These are phyloP conservation scores for Aurantiochytrium sp. DNA, from an alignment of 108 stramenopile species.

Conservation along the genomic window DNA sequence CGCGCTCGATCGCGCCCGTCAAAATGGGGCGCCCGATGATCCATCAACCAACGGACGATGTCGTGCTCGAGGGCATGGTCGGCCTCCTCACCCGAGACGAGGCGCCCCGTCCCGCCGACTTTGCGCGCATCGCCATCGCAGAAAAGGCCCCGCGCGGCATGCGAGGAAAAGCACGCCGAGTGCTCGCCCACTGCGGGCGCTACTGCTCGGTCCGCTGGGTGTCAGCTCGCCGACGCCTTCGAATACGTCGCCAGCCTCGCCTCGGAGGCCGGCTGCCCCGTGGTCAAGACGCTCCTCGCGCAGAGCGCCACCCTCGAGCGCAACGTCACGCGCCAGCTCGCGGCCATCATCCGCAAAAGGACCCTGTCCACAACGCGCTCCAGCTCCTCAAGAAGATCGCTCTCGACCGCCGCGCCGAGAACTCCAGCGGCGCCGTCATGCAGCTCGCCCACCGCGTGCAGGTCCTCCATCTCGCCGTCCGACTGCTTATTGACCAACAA, in stretches of 20 bases:
- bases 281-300: background rate
- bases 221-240: background rate
- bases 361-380: background rate
- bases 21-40: too few species aligned
- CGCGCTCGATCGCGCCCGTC: too few species aligned
- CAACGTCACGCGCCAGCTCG: background rate
- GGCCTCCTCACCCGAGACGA: background rate
- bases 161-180: background rate
- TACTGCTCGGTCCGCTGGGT: background rate
- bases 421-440: background rate
- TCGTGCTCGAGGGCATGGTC: background rate
- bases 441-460: background rate
- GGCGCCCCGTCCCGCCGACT: background rate
- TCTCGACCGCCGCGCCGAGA: background rate
- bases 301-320: background rate
- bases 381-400: constrained; percentile 6
- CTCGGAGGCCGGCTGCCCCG: background rate
- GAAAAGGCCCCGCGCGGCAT: background rate
- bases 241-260: background rate
- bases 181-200: background rate
- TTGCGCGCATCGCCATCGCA: background rate
- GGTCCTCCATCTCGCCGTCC: background rate
- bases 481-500: too few species aligned
- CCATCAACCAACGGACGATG: too few species aligned
- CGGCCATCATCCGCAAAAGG: background rate